These are phyloP conservation scores for Meyerozyma carpophila DNA, from an alignment of 1,139 yeast species.

Conservation along the genomic window DNA sequence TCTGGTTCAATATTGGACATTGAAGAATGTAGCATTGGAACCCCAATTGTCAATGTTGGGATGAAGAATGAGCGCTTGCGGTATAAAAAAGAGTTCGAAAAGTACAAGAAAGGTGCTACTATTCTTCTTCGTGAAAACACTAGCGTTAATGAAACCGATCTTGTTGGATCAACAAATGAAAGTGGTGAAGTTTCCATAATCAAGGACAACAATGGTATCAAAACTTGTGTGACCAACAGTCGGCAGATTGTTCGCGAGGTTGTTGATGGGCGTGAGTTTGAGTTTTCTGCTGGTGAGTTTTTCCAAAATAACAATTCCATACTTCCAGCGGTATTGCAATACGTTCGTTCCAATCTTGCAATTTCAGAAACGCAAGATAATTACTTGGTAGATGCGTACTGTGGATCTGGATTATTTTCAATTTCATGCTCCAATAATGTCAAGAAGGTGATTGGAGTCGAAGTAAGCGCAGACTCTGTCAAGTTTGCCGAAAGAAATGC, in stretches of 20 bases:
- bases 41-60: slow-evolving; percentile 69
- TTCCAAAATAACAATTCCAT: slow-evolving; percentile 95
- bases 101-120: slow-evolving; percentile 82
- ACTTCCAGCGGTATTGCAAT: slow-evolving; percentile 71
- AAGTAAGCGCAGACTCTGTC: slow-evolving; percentile 87
- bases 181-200: slow-evolving; percentile 26
- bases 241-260: slow-evolving; percentile 78
- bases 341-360: slow-evolving; percentile 67
- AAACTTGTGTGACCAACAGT: slow-evolving; percentile 61
- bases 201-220: slow-evolving; percentile 20
- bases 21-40: slow-evolving; percentile 91
- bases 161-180: slow-evolving; percentile 39
- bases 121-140: slow-evolving; percentile 78
- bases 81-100: slow-evolving; percentile 44
- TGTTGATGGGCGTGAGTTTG: slow-evolving; percentile 68
- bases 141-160: slow-evolving; percentile 18
- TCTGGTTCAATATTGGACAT: slow-evolving; percentile 63
- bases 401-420: slow-evolving; percentile 94
- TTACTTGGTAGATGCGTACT: slow-evolving; percentile 90
- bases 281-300: slow-evolving; percentile 90
- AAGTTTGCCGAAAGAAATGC: slow-evolving; percentile 84
- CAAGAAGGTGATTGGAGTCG: slow-evolving; percentile 85
- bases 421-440: slow-evolving; percentile 80
- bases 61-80: slow-evolving; percentile 62
- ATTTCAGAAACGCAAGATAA: slow-evolving; percentile 28